phyloP scores from a whole-genome alignment of 2,329 filamentous ascomycete genomes.

The Chaetomium globosum region DNA sequence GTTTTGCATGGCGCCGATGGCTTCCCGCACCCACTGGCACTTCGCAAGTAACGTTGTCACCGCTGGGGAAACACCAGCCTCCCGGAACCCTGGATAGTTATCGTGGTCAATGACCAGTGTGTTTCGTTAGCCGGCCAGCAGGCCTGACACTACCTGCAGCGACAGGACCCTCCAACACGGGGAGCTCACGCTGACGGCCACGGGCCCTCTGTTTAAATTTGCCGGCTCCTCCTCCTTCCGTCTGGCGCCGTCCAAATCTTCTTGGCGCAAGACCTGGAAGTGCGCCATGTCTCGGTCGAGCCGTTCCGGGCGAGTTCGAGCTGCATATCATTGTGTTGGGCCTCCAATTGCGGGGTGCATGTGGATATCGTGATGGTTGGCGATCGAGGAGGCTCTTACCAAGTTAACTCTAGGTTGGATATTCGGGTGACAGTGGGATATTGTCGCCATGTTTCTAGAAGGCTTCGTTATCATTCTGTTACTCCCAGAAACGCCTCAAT shows the following conservation, averaged over 20 bases:
- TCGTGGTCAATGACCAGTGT: background rate
- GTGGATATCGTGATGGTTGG: slow-evolving; percentile 17
- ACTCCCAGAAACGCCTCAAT: slow-evolving; percentile 13
- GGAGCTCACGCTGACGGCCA: background rate
- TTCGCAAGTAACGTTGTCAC: slow-evolving; percentile 27
- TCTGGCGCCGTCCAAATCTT: slow-evolving; percentile 16
- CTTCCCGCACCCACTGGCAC: slow-evolving; percentile 30
- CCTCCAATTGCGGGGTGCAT: slow-evolving; percentile 25
- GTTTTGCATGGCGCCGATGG: slow-evolving; percentile 36
- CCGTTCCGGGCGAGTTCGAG: slow-evolving; percentile 18
- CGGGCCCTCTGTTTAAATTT: background rate
- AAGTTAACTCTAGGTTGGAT: slow-evolving; percentile 17
- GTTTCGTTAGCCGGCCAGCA: background rate
- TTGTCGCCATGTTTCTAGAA: slow-evolving; percentile 33
- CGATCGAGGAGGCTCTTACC: slow-evolving; percentile 16
- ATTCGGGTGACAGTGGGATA: slow-evolving; percentile 20
- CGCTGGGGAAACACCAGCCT: slow-evolving; percentile 13
- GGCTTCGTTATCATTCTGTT: slow-evolving; percentile 27
- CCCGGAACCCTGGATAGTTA: slow-evolving; percentile 9
- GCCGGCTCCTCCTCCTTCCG: slow-evolving; percentile 11
- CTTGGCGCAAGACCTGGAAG: slow-evolving; percentile 12
- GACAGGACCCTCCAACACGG: background rate
- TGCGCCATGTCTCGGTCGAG: slow-evolving; percentile 34
- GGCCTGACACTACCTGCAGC: background rate
- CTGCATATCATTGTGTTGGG: slow-evolving; percentile 20